Base-by-base conservation (phyloP, 2,329 filamentous ascomycete genomes). In the Chaetomium strumarium region DNA sequence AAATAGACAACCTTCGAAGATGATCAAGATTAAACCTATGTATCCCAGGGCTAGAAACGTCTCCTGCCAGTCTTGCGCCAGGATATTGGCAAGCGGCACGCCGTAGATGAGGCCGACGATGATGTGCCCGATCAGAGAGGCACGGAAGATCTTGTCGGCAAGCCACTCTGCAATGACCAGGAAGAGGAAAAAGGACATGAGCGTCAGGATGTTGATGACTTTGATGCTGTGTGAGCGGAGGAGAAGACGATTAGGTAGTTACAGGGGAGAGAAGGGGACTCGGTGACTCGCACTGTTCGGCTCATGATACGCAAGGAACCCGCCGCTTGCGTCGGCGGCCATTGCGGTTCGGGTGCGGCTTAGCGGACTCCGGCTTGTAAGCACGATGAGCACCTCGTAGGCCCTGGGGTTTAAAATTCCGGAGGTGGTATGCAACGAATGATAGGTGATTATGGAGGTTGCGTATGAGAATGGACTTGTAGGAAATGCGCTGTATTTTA, bases 11-110 rank as follows among this genome's bases (percentile, higher is more conserved):
- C 53, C 75, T 64, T 77, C 72, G 51, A 77, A 76, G 38, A 77
- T 76, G 51, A 77, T 75, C 37, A 77, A 60, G 42, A 77, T 72
- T 41, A 76, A 60, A 1, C 75, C 74, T 16, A 77, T 63, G 58
- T 77, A 77, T 17, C 75, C 74, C 19, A 77, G 56, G 2, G 67
- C 67, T 5, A 76, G 62, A 51, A 76, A 75, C 0, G 72, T 74
- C 42, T 72, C 62, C 55, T 75, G 72, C 73, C 72, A 75, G 19
- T 66, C 56, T 5, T 60, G 36, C 4, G 67, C 58, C n/a, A 76
- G 62, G 41, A 75, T 72, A 58, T 75, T 67, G n/a, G 67, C 72
- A 17, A 75, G 55, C 2, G 73, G 73, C 30, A 65, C 57, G 36
- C 74, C 74, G 46, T 75, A 76, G 16, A 75, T 66, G 33, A 76